phyloP scores from a whole-genome alignment of 805 yeast species.

The Lipomyces sp. region DNA sequence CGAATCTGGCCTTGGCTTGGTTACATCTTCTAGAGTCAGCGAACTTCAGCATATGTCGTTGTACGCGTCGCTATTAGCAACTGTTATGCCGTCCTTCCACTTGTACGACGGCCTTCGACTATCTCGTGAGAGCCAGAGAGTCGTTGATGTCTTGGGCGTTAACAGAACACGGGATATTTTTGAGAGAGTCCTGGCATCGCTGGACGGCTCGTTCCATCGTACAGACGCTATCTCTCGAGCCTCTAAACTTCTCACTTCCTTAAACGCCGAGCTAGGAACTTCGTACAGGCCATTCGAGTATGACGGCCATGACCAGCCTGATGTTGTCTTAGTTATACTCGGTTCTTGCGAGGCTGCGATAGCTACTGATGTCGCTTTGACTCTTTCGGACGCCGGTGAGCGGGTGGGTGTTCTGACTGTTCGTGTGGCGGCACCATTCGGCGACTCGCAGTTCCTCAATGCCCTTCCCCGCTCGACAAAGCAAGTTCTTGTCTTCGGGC shows the following conservation, averaged over 20 bases:
- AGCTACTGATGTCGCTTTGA: constrained; percentile 53
- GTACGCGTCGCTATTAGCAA: constrained; percentile 63
- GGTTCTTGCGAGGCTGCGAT: constrained; percentile 71
- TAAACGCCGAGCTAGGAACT: constrained; percentile 62
- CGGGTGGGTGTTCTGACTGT: constrained; percentile 70
- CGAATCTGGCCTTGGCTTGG: constrained; percentile 65
- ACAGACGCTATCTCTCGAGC: constrained; percentile 34
- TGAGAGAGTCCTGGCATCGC: constrained; percentile 31
- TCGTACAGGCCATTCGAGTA: constrained; percentile 68
- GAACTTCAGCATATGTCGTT: constrained; percentile 74
- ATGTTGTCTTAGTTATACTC: constrained; percentile 78
- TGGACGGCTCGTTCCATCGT: constrained; percentile 23
- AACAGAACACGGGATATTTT: constrained; percentile 40
- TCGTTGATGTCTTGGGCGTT: constrained; percentile 45
- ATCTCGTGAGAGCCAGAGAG: constrained; percentile 53
- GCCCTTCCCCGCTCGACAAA: constrained; percentile 63
- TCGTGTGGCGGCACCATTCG: constrained; percentile 82
- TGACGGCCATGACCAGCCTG: constrained; percentile 64
- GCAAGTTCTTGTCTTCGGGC: constrained; percentile 71
- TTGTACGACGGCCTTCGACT: constrained; percentile 81
- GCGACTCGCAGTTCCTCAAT: constrained; percentile 61
- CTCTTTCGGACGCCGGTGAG: constrained; percentile 45
- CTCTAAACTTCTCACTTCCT: constrained; percentile 48
- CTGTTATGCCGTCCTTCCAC: constrained; percentile 64
- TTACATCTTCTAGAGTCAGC: constrained; percentile 64